Evolutionary conservation across 2,329 filamentous ascomycete genomes (phyloP), one percentile per base, ranked within the genome.

Genomic region (Penicillium sp.): DNA sequence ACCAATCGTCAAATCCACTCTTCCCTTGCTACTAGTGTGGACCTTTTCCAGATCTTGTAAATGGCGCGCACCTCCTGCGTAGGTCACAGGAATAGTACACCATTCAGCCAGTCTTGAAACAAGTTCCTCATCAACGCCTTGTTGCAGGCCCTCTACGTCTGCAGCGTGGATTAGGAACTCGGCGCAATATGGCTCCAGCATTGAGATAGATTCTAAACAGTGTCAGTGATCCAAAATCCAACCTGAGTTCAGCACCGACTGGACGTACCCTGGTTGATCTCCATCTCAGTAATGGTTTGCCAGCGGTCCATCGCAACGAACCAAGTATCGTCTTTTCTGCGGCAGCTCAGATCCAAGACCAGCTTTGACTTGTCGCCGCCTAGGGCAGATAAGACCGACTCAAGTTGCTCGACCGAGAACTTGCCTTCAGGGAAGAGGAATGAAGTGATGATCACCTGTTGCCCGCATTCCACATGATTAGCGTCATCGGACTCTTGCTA

Each of bases 261-360:
- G 16, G 32, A 50, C 75, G 55, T 76, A 92, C 93, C 89, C 81
- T 89, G 81, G 61, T 88, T 93, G 62, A 99, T 86, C 72, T 97
- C 91, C 86, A 96, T 96, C 68, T 97, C 90, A 1, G 94, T 97
- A 54, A 97, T 88, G 1, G 91, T 96, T 80, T 97, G 94, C 94
- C 94, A 99, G 74, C 96, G 96, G 75, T 99, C 90, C 88, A 96
- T 99, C 53, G 94, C 93, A n/a, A 99, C 94, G 68, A 89, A 92
- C 94, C 94, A 99, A 38, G 79, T 87, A 54, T 87, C 80, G 37
- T 82, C 89, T 58, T 86, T 87, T 56, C 87, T 82, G 50, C 94
- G 86, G 72, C 94, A 99, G 75, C 92, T 96, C 24, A 99, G 83
- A 71, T 99, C 94, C 71, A 99, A 92, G 63, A 99, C 93, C 47